Conservation (phyloP, 345 rosid genomes). For the Rhodamnia argentea region DNA sequence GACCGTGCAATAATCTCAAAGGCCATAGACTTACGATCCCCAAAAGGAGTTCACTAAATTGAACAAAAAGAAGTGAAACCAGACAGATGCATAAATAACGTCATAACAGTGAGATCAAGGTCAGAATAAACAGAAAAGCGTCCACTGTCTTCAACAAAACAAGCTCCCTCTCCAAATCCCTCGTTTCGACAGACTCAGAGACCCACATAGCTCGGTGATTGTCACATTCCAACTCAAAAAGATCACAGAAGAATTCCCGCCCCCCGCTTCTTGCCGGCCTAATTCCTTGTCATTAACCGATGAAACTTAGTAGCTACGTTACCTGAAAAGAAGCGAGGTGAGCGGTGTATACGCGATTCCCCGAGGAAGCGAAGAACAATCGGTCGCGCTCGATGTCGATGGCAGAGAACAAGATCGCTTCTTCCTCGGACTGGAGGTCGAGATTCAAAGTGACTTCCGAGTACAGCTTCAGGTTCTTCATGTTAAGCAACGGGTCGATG, state of each 20-base stretch:
- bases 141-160: background rate
- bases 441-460: constrained; percentile 48
- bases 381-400: constrained; percentile 78
- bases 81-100: background rate
- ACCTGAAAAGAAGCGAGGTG: constrained; percentile 63
- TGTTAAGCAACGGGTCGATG: background rate
- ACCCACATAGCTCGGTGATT: background rate
- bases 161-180: background rate
- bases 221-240: background rate
- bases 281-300: background rate
- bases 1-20: background rate
- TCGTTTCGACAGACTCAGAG: background rate
- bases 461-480: constrained; percentile 75
- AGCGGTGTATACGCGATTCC: constrained; percentile 44
- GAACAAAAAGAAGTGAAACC: background rate
- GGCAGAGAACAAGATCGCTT: constrained; percentile 48
- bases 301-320: background rate
- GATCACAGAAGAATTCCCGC: background rate
- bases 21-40: background rate
- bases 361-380: constrained; percentile 67
- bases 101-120: background rate
- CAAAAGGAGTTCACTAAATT: background rate
- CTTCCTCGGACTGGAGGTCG: constrained; percentile 40
- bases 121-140: background rate
- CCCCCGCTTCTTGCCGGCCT: background rate